Conservation (phyloP, 371 early-diverging fungal genomes). For the Haplosporangium sp. region DNA sequence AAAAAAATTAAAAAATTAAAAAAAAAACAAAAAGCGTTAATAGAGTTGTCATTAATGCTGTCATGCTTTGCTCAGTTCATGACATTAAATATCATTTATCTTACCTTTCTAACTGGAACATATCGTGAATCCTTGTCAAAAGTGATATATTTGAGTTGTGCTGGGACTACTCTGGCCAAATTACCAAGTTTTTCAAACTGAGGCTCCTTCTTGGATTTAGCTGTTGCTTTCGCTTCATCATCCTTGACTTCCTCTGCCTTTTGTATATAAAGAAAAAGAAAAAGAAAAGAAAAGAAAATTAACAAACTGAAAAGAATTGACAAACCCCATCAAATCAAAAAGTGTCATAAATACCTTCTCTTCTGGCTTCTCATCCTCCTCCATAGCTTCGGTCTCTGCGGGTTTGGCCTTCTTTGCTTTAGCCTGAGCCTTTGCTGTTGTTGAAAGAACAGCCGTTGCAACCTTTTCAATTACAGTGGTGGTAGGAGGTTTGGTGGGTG, state of each 20-base stretch:
- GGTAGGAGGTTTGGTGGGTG: constrained; percentile 79
- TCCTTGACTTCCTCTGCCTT: constrained; percentile 60
- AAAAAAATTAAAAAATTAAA: no score
- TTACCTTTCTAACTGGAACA: constrained; percentile 85
- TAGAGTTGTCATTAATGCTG: not conserved
- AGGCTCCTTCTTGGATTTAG: constrained; percentile 77
- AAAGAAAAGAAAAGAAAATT: not conserved
- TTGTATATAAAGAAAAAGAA: not conserved
- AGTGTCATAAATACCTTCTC: constrained; percentile 29
- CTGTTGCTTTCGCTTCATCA: constrained; percentile 58
- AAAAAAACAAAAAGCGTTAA: no score
- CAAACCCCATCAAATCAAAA: not conserved
- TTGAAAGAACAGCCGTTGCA: constrained; percentile 95
- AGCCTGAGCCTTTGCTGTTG: constrained; percentile 94
- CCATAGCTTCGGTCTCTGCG: constrained; percentile 70
- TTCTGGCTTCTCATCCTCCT: constrained; percentile 59
- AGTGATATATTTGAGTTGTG: constrained; percentile 85
- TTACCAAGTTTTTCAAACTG: constrained; percentile 83
- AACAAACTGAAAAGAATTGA: not conserved
- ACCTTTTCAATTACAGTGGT: constrained; percentile 77
- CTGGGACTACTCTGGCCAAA: constrained; percentile 89
- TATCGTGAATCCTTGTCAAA: constrained; percentile 90
- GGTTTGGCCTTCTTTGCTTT: constrained; percentile 88
- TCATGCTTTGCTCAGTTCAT: not conserved
- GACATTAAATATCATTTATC: no score